Conservation (phyloP, 1,284 basidiomycete species). For the Sanguinoderma infundibulare region DNA sequence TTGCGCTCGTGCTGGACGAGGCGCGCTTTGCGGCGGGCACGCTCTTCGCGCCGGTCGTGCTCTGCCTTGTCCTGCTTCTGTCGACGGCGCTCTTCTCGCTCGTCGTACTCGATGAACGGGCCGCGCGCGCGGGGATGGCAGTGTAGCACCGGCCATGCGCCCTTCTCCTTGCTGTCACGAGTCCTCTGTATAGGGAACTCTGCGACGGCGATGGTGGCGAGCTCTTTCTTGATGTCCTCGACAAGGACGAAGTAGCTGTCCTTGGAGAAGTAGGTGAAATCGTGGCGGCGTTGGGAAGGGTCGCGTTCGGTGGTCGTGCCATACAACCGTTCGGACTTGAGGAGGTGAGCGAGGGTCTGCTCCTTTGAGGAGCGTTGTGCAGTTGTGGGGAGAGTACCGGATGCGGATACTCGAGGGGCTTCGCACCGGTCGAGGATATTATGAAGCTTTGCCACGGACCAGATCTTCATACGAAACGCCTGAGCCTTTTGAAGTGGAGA, state of each 20-base stretch:
- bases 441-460: conserved; percentile 78
- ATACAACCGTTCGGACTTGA: conserved; percentile 87
- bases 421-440: conserved; percentile 73
- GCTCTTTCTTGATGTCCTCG: conserved; percentile 86
- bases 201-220: conserved; percentile 70
- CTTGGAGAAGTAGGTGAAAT: conserved; percentile 89
- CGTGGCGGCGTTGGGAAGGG: conserved; percentile 83
- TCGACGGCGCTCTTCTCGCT: conserved; percentile 68
- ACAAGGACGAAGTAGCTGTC: conserved; percentile 85
- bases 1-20: conserved; percentile 41
- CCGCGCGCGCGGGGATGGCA: conserved; percentile 73
- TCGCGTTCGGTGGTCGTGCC: conserved; percentile 90
- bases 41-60: conserved; percentile 49
- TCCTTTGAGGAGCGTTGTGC: conserved; percentile 31
- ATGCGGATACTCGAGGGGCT: conserved; percentile 34
- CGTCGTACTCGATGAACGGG: conserved; percentile 76
- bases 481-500: conserved; percentile 78
- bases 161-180: conserved; percentile 53
- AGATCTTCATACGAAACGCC: conserved; percentile 86
- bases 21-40: conserved; percentile 43
- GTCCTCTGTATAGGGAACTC: conserved; percentile 64
- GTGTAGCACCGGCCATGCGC: conserved; percentile 72
- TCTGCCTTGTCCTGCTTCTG: conserved; percentile 61
- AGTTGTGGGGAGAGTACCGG: conserved; percentile 30
- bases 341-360: conserved; percentile 63